These are phyloP conservation scores for Penicillium sp. DNA, from an alignment of 2,329 filamentous ascomycete species.

Conservation along the genomic window DNA sequence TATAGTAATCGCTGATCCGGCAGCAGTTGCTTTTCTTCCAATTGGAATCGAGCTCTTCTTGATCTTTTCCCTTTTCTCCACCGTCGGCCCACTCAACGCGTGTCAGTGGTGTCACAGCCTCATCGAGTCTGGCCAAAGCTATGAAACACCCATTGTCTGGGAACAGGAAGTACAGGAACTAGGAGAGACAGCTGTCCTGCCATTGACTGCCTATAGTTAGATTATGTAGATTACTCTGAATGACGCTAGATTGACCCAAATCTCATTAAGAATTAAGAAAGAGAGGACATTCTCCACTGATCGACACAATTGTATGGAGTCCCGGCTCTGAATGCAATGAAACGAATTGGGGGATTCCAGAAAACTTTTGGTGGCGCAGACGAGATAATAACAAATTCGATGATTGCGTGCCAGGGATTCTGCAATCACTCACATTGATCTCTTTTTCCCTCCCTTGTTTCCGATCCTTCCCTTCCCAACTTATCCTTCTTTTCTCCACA, in stretches of 20 bases:
- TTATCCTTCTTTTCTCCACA: conserved; percentile 14
- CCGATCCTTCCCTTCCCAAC: conserved; percentile 1
- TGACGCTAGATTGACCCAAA: neutral
- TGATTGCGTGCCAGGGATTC: neutral
- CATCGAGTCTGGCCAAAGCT: conserved; percentile 1
- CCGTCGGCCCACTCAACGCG: conserved; percentile 32
- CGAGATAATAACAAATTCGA: neutral
- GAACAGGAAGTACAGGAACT: neutral
- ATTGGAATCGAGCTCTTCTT: conserved; percentile 8
- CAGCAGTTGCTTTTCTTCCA: conserved; percentile 14
- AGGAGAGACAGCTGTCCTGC: neutral
- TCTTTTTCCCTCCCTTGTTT: neutral
- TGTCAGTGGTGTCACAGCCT: conserved; percentile 32
- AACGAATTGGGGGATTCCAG: conserved; percentile 14
- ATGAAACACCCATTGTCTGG: neutral
- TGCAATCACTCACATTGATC: neutral
- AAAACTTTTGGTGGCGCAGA: conserved; percentile 15
- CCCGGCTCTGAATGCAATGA: conserved; percentile 18
- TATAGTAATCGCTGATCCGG: conserved; percentile 1
- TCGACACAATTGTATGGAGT: conserved; percentile 9
- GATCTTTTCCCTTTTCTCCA: conserved; percentile 10
- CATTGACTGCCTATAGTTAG: neutral
- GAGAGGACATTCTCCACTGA: conserved; percentile 17
- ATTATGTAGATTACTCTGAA: neutral
- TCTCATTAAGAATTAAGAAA: neutral